phyloP scores from a whole-genome alignment of 1,284 basidiomycete species.

The Ganoderma leucocontextum region DNA sequence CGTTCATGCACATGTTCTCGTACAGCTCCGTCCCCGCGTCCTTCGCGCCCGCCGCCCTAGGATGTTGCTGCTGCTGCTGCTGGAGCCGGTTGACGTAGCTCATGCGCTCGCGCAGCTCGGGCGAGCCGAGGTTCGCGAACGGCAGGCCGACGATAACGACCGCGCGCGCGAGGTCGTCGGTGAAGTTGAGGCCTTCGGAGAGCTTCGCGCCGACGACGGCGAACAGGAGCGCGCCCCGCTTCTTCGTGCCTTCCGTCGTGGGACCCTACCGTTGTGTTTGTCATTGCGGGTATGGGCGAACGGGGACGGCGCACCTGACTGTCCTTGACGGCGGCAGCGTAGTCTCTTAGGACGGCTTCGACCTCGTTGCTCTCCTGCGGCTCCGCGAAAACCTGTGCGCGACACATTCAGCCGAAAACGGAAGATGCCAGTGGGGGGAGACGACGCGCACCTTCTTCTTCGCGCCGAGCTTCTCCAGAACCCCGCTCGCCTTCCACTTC shows the following conservation, averaged over 20 bases:
- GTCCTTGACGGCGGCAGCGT: slow-evolving; percentile 65
- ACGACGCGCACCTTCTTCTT: slow-evolving; percentile 77
- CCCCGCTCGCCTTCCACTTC: slow-evolving; percentile 72
- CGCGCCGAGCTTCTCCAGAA: slow-evolving; percentile 66
- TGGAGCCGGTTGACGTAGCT: slow-evolving; percentile 78
- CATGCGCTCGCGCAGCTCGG: slow-evolving; percentile 93
- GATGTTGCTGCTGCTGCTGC: slow-evolving; percentile 46
- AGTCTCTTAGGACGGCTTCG: slow-evolving; percentile 81
- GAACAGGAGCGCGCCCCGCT: slow-evolving; percentile 79
- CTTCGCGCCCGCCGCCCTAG: slow-evolving; percentile 50
- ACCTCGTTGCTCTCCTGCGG: slow-evolving; percentile 83
- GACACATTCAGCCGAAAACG: not conserved
- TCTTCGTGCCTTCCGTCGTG: slow-evolving; percentile 37
- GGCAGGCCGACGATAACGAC: slow-evolving; percentile 93
- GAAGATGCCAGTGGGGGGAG: slow-evolving; percentile 10
- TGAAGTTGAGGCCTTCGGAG: slow-evolving; percentile 97
- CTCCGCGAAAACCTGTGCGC: slow-evolving; percentile 83
- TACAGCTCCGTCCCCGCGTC: slow-evolving; percentile 88
- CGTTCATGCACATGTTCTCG: slow-evolving; percentile 95
- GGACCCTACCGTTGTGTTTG: slow-evolving; percentile 1
- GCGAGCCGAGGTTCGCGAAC: slow-evolving; percentile 91
- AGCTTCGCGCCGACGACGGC: slow-evolving; percentile 98
- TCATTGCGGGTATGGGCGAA: not conserved
- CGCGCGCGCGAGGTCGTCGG: slow-evolving; percentile 87
- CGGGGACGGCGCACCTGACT: slow-evolving; percentile 28